Conservation (phyloP, 345 rosid genomes). For the Streptanthus diversifolius region DNA sequence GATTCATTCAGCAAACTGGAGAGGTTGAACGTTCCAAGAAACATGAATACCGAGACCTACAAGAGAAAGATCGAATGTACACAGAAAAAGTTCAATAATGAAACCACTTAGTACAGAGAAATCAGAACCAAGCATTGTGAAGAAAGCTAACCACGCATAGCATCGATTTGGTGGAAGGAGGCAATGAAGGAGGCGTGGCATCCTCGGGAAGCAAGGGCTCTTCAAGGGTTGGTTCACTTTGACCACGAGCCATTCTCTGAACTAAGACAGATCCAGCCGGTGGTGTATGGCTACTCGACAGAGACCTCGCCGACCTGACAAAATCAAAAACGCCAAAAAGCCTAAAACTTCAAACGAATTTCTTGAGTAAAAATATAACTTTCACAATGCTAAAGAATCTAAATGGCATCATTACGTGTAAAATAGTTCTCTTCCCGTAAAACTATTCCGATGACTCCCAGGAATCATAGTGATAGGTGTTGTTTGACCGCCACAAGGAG, state of each 20-base stretch:
- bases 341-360: not conserved
- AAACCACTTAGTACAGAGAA: not conserved
- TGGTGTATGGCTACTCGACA: conserved; percentile 74
- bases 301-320: conserved; percentile 77
- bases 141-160: conserved; percentile 55
- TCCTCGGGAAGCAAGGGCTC: conserved; percentile 64
- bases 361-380: not conserved
- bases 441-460: conserved; percentile 37
- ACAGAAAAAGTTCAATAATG: not conserved
- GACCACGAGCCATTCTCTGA: conserved; percentile 48
- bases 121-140: not conserved
- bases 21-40: conserved; percentile 54
- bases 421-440: conserved; percentile 55
- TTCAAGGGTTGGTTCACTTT: conserved; percentile 36
- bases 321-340: not conserved
- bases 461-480: conserved; percentile 62
- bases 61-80: not conserved
- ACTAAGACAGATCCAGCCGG: conserved; percentile 53
- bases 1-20: conserved; percentile 27
- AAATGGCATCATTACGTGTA: conserved; percentile 45
- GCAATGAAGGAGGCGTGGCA: conserved; percentile 37
- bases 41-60: conserved; percentile 52
- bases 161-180: conserved; percentile 51
- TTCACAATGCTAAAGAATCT: not conserved
- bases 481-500: conserved; percentile 35